phyloP scores from a whole-genome alignment of 352 stramenopile species.

The Pythium phragmitis region DNA sequence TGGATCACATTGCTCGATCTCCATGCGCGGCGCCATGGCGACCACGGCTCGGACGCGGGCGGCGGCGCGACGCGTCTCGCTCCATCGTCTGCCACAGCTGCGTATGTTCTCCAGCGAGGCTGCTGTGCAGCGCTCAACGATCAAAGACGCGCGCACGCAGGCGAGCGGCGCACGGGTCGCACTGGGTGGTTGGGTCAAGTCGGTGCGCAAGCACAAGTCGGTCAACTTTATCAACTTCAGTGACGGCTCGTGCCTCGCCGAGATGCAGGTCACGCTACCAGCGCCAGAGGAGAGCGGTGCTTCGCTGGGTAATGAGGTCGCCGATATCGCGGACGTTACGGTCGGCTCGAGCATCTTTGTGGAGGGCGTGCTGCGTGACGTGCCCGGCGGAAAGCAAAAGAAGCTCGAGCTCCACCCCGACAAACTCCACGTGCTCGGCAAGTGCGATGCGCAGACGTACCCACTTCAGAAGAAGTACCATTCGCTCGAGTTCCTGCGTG shows the following conservation, averaged over 20 bases:
- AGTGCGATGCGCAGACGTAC: constrained; percentile 92
- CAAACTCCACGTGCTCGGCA: constrained; percentile 86
- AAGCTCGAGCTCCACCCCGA: constrained; percentile 91
- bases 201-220: constrained; percentile 96
- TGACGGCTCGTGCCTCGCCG: constrained; percentile 91
- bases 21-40: background rate
- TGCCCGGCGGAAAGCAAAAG: constrained; percentile 86
- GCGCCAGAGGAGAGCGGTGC: constrained; percentile 9
- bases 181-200: constrained; percentile 93
- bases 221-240: constrained; percentile 97
- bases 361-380: constrained; percentile 87
- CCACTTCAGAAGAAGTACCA: constrained; percentile 99
- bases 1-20: constrained; percentile 19
- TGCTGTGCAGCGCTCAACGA: constrained; percentile 30
- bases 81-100: background rate
- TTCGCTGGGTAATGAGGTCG: constrained; percentile 8
- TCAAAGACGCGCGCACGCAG: constrained; percentile 43
- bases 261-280: constrained; percentile 91
- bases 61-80: background rate
- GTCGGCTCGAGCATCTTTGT: constrained; percentile 93
- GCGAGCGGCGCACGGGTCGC: constrained; percentile 42
- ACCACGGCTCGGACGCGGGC: background rate
- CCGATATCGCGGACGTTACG: constrained; percentile 86
- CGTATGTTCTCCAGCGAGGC: constrained; percentile 4
- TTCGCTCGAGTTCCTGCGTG: constrained; percentile 96